Evolutionary conservation across 345 rosid species (phyloP), one percentile per base, ranked within the genome.

Genomic region (Sonneratia caseolaris): DNA sequence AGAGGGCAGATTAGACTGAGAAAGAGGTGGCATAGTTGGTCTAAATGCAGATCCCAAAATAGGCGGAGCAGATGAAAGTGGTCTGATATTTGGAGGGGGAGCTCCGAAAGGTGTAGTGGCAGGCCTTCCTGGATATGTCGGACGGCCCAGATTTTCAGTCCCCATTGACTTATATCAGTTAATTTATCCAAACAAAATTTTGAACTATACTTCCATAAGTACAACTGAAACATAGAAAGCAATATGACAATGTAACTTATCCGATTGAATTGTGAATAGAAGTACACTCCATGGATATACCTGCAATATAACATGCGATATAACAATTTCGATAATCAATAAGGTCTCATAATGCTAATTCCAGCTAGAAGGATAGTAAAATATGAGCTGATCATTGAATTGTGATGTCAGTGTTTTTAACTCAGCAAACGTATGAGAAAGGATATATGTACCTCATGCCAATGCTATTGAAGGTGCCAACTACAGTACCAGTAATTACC

Each of bases 71-170:
- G 89, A 77, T 42, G 84, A 84, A 73, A 89, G 88, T 4, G 88
- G 92, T 36, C 83, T 76, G 48, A 75, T 79, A 10, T 84, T 71
- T 4, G 89, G 93, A 35, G 92, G 87, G 68, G 88, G 79, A 73
- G 92, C 75, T 47, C 92, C 83, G 74, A 88, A 89, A 22, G 96
- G 92, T 11, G 88, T 68, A 32, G 82, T 24, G 3, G 86, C 71
- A 75, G 90, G 86, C 68, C 88, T 79, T 67, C 78, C 74, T 67
- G 88, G 87, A 76, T 84, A 82, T 74, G 74, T 85, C 6, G 91
- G 87, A 78, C 82, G 89, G 48, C 87, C 86, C 10, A 85, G 85
- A 70, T 91, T 88, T 70, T 91, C 90, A 69, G 87, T 82, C 76
- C 84, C 87, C 97, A 93, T 91, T 56, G 75, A 35, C 74, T 78